These are phyloP conservation scores for Naematelia aurantialba DNA, from an alignment of 768 basidiomycete genomes.

Conservation along the genomic window DNA sequence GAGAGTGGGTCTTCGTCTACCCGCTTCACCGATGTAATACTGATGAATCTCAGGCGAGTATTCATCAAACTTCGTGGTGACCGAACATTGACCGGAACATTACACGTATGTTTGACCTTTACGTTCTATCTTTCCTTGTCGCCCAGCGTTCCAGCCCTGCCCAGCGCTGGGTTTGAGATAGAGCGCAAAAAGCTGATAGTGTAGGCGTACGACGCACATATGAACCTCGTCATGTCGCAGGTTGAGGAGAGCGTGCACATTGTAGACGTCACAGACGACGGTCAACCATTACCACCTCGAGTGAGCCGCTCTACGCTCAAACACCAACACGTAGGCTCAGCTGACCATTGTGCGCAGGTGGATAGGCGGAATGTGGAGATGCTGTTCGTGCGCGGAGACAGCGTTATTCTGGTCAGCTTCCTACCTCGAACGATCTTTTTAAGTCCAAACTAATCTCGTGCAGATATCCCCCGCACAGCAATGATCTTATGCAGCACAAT, in stretches of 20 bases:
- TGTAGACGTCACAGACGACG: constrained; percentile 76
- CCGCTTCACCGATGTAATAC: not conserved
- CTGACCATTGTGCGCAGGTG: constrained; percentile 9
- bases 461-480: constrained; percentile 31
- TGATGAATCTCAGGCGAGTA: constrained; percentile 58
- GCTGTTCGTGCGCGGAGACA: constrained; percentile 96
- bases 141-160: no score
- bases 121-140: constrained; percentile 18
- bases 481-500: constrained; percentile 4
- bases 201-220: constrained; percentile 99
- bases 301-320: constrained; percentile 48
- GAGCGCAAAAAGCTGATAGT: constrained; percentile 1
- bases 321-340: not conserved
- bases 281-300: constrained; percentile 41
- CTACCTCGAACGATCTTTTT: not conserved
- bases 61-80: constrained; percentile 97
- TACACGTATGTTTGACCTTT: constrained; percentile 65
- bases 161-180: no score
- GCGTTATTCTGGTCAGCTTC: constrained; percentile 76
- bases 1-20: constrained; percentile 57
- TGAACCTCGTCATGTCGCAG: constrained; percentile 97
- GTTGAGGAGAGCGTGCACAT: constrained; percentile 97
- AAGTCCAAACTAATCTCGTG: not conserved
- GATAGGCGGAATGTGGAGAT: constrained; percentile 79
- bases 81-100: constrained; percentile 79